phyloP scores from a whole-genome alignment of 345 rosid species.

The Toxicodendron radicans region DNA sequence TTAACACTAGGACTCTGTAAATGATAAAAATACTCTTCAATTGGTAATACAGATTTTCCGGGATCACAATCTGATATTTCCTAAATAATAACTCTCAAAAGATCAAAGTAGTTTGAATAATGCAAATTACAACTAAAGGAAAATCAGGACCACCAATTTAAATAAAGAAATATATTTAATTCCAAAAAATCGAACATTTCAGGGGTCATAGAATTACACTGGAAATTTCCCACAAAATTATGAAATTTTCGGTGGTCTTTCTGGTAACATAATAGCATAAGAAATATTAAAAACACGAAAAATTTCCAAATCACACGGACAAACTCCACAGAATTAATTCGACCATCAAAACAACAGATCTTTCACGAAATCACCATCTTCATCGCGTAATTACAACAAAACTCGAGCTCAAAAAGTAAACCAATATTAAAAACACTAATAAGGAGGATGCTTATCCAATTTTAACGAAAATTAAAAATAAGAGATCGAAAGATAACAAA shows the following conservation, averaged over 20 bases:
- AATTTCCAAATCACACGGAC: background rate
- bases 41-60: background rate
- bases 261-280: background rate
- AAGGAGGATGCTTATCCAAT: background rate
- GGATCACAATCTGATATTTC: background rate
- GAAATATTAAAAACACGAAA: background rate
- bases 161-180: background rate
- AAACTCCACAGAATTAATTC: background rate
- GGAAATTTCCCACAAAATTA: background rate
- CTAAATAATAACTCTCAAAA: background rate
- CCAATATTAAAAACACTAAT: background rate
- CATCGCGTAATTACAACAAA: background rate
- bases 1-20: conserved; percentile 13
- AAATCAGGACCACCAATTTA: background rate
- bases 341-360: conserved; percentile 31
- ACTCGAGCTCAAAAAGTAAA: background rate
- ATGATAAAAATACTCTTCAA: background rate
- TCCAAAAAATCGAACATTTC: background rate
- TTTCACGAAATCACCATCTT: conserved; percentile 23
- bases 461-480: background rate
- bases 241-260: background rate
- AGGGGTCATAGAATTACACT: background rate
- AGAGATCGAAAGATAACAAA: conserved; percentile 2
- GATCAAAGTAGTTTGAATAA: background rate
- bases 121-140: background rate